These are phyloP conservation scores for Saccharomycopsis amapae DNA, from an alignment of 805 yeast species.

Conservation along the genomic window DNA sequence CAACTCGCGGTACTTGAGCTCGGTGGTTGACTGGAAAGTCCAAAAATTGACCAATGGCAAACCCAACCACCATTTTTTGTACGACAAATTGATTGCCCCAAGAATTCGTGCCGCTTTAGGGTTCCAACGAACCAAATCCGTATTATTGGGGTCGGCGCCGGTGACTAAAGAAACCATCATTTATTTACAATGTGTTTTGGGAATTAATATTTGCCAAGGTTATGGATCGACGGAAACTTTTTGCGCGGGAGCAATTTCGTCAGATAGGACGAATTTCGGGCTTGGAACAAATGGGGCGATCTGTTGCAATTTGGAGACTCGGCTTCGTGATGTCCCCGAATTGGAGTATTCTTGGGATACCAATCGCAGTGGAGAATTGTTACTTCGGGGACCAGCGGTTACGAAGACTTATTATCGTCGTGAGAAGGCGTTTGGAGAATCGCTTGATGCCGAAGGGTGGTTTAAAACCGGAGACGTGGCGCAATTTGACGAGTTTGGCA, in stretches of 20 bases:
- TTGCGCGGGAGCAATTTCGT: constrained; percentile 30
- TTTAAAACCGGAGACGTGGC: constrained; percentile 54
- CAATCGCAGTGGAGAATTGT: constrained; percentile 51
- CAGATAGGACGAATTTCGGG: constrained; percentile 30
- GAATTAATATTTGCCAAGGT: constrained; percentile 55
- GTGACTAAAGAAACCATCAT: constrained; percentile 48
- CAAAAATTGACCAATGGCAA: neutral
- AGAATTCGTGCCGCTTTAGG: constrained; percentile 44
- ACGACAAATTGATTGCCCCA: constrained; percentile 33
- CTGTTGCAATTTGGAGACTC: constrained; percentile 47
- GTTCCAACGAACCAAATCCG: constrained; percentile 34
- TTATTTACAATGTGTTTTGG: constrained; percentile 56
- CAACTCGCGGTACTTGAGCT: constrained; percentile 28
- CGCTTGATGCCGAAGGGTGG: constrained; percentile 43
- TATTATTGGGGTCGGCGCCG: constrained; percentile 64
- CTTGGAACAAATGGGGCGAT: constrained; percentile 58
- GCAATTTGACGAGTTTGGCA: constrained; percentile 35
- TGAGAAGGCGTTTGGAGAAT: constrained; percentile 38
- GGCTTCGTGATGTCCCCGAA: constrained; percentile 57
- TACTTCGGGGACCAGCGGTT: constrained; percentile 58
- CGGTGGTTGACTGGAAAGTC: constrained; percentile 36
- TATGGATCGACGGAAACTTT: constrained; percentile 68
- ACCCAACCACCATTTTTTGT: constrained; percentile 23
- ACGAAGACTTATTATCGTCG: constrained; percentile 51
- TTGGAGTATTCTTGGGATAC: constrained; percentile 44